Percentiles rank a stretch among this genome's conserved stretches.
phyloP scores from a whole-genome alignment of 345 rosid species.

The Cardamine occulta region DNA sequence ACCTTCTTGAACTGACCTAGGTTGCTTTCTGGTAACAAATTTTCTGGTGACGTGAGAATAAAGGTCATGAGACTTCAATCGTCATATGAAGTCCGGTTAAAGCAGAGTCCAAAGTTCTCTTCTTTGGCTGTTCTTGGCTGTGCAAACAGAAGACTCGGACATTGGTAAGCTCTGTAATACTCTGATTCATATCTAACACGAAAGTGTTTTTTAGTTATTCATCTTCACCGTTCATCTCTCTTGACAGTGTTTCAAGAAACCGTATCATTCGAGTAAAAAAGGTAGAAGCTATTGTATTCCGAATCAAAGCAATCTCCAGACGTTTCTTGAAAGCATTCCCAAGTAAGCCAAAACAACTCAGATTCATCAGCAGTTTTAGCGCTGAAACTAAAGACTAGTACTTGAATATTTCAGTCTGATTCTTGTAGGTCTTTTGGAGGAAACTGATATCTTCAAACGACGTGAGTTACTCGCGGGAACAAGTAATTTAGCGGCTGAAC shows the following conservation, averaged over 20 bases:
- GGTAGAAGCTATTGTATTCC: conserved; percentile 44
- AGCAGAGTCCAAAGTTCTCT: conserved; percentile 46
- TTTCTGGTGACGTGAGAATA: conserved; percentile 52
- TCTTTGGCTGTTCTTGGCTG: conserved; percentile 40
- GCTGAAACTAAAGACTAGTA: background rate
- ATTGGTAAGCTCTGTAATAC: conserved; percentile 54
- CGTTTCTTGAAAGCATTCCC: conserved; percentile 50
- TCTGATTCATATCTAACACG: background rate
- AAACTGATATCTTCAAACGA: conserved; percentile 47
- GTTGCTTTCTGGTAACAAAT: conserved; percentile 72
- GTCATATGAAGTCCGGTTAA: conserved; percentile 57
- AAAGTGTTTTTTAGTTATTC: background rate
- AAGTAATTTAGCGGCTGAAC: conserved; percentile 63
- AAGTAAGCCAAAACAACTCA: conserved; percentile 20
- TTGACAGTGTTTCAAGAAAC: conserved; percentile 59
- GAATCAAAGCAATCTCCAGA: conserved; percentile 50
- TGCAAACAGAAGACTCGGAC: conserved; percentile 63
- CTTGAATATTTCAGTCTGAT: background rate
- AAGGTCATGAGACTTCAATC: conserved; percentile 55
- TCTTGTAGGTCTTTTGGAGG: conserved; percentile 38
- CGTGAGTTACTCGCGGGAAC: conserved; percentile 66
- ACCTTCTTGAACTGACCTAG: conserved; percentile 46
- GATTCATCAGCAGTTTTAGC: background rate
- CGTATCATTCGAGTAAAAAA: conserved; percentile 48
- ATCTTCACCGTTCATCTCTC: conserved; percentile 10